Evolutionary conservation across 1,284 basidiomycete genomes (phyloP).

Genomic region (Ustilago esculenta): DNA sequence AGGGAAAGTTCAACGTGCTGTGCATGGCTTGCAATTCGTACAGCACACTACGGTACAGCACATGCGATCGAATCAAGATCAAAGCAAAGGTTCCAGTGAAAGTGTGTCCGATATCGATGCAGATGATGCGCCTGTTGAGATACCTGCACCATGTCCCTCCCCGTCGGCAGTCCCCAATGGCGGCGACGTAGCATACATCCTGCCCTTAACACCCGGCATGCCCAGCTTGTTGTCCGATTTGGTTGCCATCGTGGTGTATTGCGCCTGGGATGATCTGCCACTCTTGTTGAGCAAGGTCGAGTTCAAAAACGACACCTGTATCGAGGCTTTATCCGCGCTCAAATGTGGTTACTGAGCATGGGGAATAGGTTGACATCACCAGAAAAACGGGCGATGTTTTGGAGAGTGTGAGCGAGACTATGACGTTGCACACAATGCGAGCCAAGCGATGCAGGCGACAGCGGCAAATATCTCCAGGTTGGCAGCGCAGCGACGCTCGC

Average conservation of each 20-base stretch:
- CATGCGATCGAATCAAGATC: not conserved
- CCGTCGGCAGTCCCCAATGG: conserved; percentile 53
- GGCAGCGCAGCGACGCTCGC: no score
- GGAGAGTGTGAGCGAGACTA: no score
- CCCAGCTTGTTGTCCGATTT: conserved; percentile 41
- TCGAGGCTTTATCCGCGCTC: no score
- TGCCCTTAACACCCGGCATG: conserved; percentile 42
- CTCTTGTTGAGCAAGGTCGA: conserved; percentile 2
- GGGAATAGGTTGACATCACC: no score
- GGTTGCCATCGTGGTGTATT: conserved; percentile 41
- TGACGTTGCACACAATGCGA: no score
- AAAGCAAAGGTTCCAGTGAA: conserved; percentile 42
- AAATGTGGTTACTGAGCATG: no score
- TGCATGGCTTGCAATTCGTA: not conserved
- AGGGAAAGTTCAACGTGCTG: no score
- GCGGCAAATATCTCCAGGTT: no score
- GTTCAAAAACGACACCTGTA: not conserved
- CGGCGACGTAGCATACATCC: conserved; percentile 40
- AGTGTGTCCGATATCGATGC: conserved; percentile 54
- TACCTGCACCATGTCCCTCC: conserved; percentile 60
- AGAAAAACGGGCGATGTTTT: no score
- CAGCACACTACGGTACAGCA: no score
- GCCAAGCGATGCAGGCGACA: no score
- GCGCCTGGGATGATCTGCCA: not conserved
- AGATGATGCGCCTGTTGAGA: conserved; percentile 44